Conservation (phyloP, 805 yeast species). For the Wilhelminamyces savonicus region DNA sequence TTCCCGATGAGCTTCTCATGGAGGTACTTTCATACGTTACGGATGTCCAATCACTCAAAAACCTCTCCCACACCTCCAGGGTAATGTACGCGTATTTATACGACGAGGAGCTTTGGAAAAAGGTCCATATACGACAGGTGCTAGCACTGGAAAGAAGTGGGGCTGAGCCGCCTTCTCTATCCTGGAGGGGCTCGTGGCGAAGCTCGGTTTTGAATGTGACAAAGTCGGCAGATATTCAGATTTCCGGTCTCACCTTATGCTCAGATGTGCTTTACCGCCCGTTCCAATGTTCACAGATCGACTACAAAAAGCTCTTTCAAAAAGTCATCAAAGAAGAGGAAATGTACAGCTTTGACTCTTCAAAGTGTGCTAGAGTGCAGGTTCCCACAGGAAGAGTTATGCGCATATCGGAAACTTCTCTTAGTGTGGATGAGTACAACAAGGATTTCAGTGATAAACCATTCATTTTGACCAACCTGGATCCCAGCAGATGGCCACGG, state of each 20-base stretch:
- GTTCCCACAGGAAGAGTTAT: constrained; percentile 42
- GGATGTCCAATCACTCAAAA: constrained; percentile 41
- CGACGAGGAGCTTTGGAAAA: constrained; percentile 81
- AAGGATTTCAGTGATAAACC: constrained; percentile 47
- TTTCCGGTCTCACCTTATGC: constrained; percentile 48
- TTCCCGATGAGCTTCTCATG: constrained; percentile 63
- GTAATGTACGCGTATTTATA: constrained; percentile 64
- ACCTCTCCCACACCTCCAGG: constrained; percentile 55
- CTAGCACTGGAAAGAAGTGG: too few relatives aligned
- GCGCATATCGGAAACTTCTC: constrained; percentile 39
- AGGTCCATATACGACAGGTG: constrained; percentile 9
- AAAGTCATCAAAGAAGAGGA: constrained; percentile 45
- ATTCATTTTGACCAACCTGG: constrained; percentile 45
- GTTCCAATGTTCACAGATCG: constrained; percentile 69
- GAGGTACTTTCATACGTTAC: constrained; percentile 45
- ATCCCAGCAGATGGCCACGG: constrained; percentile 48
- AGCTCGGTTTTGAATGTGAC: constrained; percentile 43
- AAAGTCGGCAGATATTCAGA: constrained; percentile 40
- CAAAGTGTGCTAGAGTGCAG: too few relatives aligned
- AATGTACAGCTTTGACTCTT: constrained; percentile 16
- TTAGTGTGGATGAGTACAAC: constrained; percentile 44
- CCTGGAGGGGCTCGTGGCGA: constrained; percentile 84
- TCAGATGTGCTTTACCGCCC: constrained; percentile 81
- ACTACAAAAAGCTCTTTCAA: constrained; percentile 46
- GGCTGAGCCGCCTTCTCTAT: too few relatives aligned